Conservation (phyloP, 1,139 yeast genomes). For the Geotrichum histeridarum region DNA sequence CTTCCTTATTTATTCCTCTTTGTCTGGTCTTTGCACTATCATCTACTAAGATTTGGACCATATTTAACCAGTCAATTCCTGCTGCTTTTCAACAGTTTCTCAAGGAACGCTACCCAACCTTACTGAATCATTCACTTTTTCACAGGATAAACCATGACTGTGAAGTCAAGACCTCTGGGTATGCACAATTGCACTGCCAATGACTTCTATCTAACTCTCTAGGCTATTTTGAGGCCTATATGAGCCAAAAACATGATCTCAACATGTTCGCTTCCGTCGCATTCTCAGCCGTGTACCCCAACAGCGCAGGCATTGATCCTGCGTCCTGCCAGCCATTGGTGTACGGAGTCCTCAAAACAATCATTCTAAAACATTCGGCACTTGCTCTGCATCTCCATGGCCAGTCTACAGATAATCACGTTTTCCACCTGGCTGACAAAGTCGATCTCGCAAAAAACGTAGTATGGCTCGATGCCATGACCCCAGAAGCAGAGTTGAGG, state of each 20-base stretch:
- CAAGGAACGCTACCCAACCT: no score
- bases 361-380: constrained; percentile 1
- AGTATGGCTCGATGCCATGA: background rate
- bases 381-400: constrained; percentile 2
- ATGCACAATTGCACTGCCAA: background rate
- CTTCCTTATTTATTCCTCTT: no score
- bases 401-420: background rate
- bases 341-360: constrained; percentile 3
- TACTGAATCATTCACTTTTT: background rate
- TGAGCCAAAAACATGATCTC: constrained; percentile 8
- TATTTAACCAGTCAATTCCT: no score
- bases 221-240: constrained; percentile 8
- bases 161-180: constrained; percentile 5
- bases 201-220: background rate
- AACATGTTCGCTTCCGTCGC: constrained; percentile 6
- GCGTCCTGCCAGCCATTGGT: background rate
- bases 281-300: constrained; percentile 5
- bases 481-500: background rate
- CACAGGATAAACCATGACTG: background rate
- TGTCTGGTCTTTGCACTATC: no score
- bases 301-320: background rate
- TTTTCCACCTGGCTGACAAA: background rate
- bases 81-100: no score
- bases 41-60: no score
- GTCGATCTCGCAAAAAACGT: constrained; percentile 11